Base-by-base conservation (phyloP, 2,329 filamentous ascomycete species). In the Epichloe sibirici region DNA sequence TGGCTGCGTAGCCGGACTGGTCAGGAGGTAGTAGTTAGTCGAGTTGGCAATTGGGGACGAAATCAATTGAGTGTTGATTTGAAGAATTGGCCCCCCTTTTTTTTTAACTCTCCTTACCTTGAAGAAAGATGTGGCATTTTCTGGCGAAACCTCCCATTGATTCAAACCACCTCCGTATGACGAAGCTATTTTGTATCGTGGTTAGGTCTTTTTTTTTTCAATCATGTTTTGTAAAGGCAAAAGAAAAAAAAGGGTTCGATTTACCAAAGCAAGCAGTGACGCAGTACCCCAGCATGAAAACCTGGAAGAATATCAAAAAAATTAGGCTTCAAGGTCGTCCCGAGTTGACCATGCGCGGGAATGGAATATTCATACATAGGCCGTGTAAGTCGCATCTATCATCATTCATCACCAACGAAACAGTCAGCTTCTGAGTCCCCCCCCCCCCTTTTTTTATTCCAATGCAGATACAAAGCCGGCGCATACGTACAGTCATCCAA, bases 1-100 rank as follows among this genome's bases (percentile, higher is more conserved):
- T 71, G 5, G 68, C 69, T 9, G 69, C 68, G 51, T 74, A 74
- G 45, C 67, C 62, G 12, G 64, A 64, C 68, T 73, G 35, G 31
- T 21, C 2, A 15, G 13, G 23, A 31, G 23, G 6, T 8, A 21
- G 17, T 21, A 21, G 17, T 15, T 12, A 15, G 23, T 17, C 12
- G n/a, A 1, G 42, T 45, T 13, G 28, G 28, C 4, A 13, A 45
- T 28, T 28, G 23, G 3, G 28, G 25, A 5, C 13, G 23, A 3
- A 15, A 3, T 11, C 13, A 25, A 3, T 48, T 37, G 13, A 25
- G 11, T 11, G 1, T 45, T 15, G 9, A 9, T 42, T n/a, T 21
- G 17, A 21, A 21, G 2, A 2, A 21, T 21, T 21, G 17, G 2
- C 17, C 17, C 17, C 17, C 17, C 17, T 12, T 25, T 21, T 25